Percentiles rank a stretch among this genome's conserved stretches.
phyloP scores from a whole-genome alignment of 164 flowering plant genomes.

The Annona cherimola region DNA sequence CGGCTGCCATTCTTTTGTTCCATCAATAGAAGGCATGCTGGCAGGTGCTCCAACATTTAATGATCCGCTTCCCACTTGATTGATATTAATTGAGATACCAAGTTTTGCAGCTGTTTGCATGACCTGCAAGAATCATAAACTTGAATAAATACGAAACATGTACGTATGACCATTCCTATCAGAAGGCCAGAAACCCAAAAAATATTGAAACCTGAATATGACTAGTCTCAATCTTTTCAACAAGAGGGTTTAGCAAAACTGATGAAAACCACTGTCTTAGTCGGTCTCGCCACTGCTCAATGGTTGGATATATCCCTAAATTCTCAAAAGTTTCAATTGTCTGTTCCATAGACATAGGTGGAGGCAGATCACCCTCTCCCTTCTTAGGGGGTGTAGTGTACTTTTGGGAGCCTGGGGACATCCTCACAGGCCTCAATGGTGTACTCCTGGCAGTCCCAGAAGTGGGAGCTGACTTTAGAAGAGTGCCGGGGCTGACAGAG shows the following conservation, averaged over 20 bases:
- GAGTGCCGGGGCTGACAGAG: slow-evolving; percentile 49
- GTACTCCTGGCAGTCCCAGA: slow-evolving; percentile 86
- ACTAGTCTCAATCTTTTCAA: slow-evolving; percentile 74
- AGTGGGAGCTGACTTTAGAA: slow-evolving; percentile 49
- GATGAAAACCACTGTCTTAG: slow-evolving; percentile 97
- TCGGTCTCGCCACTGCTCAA: slow-evolving; percentile 89
- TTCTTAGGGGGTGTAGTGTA: slow-evolving; percentile 85
- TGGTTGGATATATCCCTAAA: slow-evolving; percentile 77
- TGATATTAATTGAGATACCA: slow-evolving; percentile 63
- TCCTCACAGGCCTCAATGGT: slow-evolving; percentile 86
- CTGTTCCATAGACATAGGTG: slow-evolving; percentile 91
- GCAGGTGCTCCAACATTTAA: slow-evolving; percentile 35
- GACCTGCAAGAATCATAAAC: slow-evolving; percentile 39
- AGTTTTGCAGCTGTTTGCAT: slow-evolving; percentile 82
- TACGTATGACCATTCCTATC: not conserved
- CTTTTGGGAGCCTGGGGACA: slow-evolving; percentile 94
- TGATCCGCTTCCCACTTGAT: slow-evolving; percentile 62
- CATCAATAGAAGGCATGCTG: slow-evolving; percentile 44
- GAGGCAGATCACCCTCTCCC: slow-evolving; percentile 84
- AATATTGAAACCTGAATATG: slow-evolving; percentile 58
- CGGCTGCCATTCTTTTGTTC: slow-evolving; percentile 80
- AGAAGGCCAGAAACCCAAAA: not conserved
- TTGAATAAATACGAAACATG: not conserved
- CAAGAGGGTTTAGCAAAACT: slow-evolving; percentile 68
- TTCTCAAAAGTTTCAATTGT: slow-evolving; percentile 64